Percentiles rank a stretch among this genome's conserved stretches.
These are phyloP conservation scores for Axilococcus clingmanii DNA, from an alignment of 139 green algal genomes.

Conservation along the genomic window DNA sequence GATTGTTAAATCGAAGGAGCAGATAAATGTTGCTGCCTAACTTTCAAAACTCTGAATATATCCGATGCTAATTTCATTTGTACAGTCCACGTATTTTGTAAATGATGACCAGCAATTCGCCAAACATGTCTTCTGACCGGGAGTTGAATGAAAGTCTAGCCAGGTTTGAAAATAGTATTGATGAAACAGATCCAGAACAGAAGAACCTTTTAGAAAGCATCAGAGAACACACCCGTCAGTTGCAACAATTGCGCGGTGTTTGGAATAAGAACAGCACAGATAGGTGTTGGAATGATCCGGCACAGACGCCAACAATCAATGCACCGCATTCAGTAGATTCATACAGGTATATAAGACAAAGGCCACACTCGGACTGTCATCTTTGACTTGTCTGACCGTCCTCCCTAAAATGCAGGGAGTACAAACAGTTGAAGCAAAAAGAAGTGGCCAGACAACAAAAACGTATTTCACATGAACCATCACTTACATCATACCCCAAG, in stretches of 20 bases:
- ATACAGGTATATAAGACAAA: slow-evolving; percentile 14
- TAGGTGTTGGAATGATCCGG: slow-evolving; percentile 21
- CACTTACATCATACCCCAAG: no score
- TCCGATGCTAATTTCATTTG: no score
- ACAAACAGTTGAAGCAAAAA: no score
- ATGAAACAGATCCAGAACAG: slow-evolving; percentile 20
- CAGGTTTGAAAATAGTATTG: slow-evolving; percentile 10
- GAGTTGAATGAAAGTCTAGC: slow-evolving; percentile 4
- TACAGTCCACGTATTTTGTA: no score
- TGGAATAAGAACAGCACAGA: slow-evolving; percentile 14
- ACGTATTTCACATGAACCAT: not conserved
- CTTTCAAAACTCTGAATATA: no score
- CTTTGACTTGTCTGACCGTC: no score
- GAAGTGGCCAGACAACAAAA: not conserved
- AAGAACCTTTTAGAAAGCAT: slow-evolving; percentile 18
- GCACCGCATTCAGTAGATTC: not conserved
- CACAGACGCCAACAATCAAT: not conserved
- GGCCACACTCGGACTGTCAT: no score
- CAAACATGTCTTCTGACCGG: no score
- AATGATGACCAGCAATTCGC: no score
- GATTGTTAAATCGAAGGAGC: no score
- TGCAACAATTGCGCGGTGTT: slow-evolving; percentile 15
- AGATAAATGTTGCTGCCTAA: no score
- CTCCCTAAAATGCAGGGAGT: no score
- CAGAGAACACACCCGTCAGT: slow-evolving; percentile 9